Percentiles rank a stretch among this genome's conserved stretches.
These are phyloP conservation scores for Cryptococcus sp. DNA, from an alignment of 1,284 basidiomycete genomes.

Conservation along the genomic window DNA sequence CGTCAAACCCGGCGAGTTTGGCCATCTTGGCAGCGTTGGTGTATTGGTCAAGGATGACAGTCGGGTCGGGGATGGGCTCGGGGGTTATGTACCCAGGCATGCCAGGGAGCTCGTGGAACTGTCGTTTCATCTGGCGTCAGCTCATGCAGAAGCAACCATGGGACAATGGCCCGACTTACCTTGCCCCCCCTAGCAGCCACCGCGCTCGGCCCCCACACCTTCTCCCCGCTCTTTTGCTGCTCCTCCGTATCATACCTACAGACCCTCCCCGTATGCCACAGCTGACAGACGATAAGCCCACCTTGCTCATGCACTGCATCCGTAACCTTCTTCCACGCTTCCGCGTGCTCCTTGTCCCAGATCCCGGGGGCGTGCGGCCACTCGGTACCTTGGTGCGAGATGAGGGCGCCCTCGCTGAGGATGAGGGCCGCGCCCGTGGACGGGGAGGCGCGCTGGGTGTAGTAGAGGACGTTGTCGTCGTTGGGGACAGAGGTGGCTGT, in stretches of 20 bases:
- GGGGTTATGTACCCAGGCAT: conserved; percentile 10
- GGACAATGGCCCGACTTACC: background rate
- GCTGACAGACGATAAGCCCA: conserved; percentile 53
- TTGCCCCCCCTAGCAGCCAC: conserved; percentile 10
- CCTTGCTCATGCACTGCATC: conserved; percentile 52
- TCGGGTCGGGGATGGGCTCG: conserved; percentile 11
- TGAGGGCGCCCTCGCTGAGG: conserved; percentile 8
- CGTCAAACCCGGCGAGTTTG: conserved; percentile 62
- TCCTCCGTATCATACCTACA: conserved; percentile 6
- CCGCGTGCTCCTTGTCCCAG: conserved; percentile 20
- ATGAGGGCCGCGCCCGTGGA: conserved; percentile 6
- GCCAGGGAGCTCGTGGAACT: conserved; percentile 12
- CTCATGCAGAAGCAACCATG: background rate
- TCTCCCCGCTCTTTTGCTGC: conserved; percentile 5
- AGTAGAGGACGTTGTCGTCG: conserved; percentile 10
- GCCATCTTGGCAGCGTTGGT: conserved; percentile 55
- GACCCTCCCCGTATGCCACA: conserved; percentile 53
- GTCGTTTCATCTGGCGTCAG: background rate
- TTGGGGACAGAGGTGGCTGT: conserved; percentile 10
- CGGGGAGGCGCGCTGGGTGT: conserved; percentile 7
- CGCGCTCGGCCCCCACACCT: conserved; percentile 7
- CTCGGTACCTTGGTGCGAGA: conserved; percentile 10
- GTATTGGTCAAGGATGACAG: conserved; percentile 42
- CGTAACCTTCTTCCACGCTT: conserved; percentile 42
- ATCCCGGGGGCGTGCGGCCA: conserved; percentile 20